Base-by-base conservation (phyloP, 208 protist species). In the Wallacemonas sp. region DNA sequence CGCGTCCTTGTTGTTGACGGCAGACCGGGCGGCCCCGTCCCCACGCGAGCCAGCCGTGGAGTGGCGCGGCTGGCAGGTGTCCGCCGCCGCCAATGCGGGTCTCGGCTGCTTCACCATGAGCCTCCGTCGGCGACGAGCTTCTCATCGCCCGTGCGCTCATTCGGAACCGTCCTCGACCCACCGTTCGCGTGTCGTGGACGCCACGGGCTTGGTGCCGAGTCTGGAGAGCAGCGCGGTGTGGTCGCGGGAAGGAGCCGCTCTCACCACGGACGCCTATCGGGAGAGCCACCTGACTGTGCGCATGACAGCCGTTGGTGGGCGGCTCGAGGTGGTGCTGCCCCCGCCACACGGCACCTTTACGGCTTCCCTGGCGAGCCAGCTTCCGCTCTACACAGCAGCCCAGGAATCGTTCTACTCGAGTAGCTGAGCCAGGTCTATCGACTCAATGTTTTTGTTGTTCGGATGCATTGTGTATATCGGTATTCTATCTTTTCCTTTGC, bases 51-150 rank as follows among this genome's bases (percentile, higher is more conserved):
- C 11, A 18, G 14, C n/a, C 8, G 14, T 59, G 31, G 76, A 76
- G 73, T 79, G 71, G 62, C 74, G 64, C 39, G 72, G 64, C 61
- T 91, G 85, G 85, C 73, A 69, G 18, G 81, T 87, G 36, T 77
- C 75, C 1, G 75, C 70, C 1, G 78, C 76, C 1, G 67, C 79
- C 1, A 87, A 82, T 59, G 57, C 69, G 0, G 76, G 76, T 3
- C 67, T 91, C 3, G 71, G 55, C 20, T 82, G 76, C 63, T 79
- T 84, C 20, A 67, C 79, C 1, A 77, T 91, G 1, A 77, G 76
- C 12, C 39, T 91, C 31, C 79, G 84, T 20, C 73, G 70, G 20
- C 70, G 71, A 4, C 57, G 4, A 12, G 16, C 7, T 8, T 25
- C 44, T 18, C 12, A 25, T 18, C 44, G 44, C 12, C 44, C 11